Base-by-base conservation (phyloP, 495 filamentous ascomycete species). In the Penicillium argentinense region DNA sequence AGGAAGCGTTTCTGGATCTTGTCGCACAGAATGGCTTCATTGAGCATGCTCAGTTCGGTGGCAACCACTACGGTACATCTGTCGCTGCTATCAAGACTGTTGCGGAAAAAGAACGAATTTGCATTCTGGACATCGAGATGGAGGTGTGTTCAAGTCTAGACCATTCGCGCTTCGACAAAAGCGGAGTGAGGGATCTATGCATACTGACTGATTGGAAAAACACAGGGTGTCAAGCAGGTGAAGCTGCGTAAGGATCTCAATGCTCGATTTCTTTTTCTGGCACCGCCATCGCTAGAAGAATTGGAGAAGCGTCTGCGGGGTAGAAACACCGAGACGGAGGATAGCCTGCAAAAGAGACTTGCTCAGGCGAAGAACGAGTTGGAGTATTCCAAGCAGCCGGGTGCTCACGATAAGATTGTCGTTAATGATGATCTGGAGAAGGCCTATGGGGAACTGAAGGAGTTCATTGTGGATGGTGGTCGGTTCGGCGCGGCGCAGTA, bases 171-270 rank as follows among this genome's bases (percentile, higher is more conserved):
- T n/a, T n/a, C n/a, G n/a, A n/a, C n/a, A n/a, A n/a, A n/a, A n/a
- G n/a, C n/a, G 82, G 81, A 80, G 49, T 37, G 37, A 59, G 53
- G 33, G n/a, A n/a, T n/a, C n/a, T n/a, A 44, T 55, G 27, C 46
- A 91, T 67, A 88, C 89, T 62, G 85, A 90, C n/a, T n/a, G n/a
- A 76, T 86, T 88, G 79, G 83, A 87, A 74, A 72, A 74, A 26
- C 17, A 47, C 47, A 85, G 85, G 93, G 92, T 22, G 91, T 97
- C 36, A 97, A 97, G 71, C 93, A 97, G 72, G 88, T 98, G 47
- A 88, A 88, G 5, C 2, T 3, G 62, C 78, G 78, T 11, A 83
- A 85, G 39, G 73, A 81, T 62, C 76, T 95, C 55, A 74, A 83
- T 47, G 87, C 92, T 9, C 83, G 91, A 23, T 96, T 87, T 63